A percentile compares a stretch with the other conserved stretches of the same genome.
Conservation (phyloP, 1,139 yeast genomes). For the Magnusiomyces paraingens region DNA sequence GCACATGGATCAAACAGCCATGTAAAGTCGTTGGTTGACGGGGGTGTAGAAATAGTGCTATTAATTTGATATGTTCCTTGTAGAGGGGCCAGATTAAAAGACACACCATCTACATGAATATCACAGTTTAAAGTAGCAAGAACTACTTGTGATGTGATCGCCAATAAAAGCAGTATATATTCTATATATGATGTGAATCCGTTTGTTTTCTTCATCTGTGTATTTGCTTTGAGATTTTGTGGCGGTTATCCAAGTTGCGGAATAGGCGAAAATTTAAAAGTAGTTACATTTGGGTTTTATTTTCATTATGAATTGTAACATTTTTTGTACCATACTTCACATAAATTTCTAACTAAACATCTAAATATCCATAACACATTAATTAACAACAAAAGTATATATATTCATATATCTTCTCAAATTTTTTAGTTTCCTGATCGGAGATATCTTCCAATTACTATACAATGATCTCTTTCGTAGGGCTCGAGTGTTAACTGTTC, state of each 20-base stretch:
- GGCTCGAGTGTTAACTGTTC: conserved; percentile 99
- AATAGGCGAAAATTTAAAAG: too few relatives aligned
- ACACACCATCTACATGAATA: conserved; percentile 38
- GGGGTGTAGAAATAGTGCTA: conserved; percentile 52
- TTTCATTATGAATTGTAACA: too few relatives aligned
- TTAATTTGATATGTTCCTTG: conserved; percentile 1
- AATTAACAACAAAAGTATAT: background rate
- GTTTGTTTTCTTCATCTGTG: too few relatives aligned
- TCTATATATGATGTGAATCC: too few relatives aligned
- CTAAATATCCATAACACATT: too few relatives aligned
- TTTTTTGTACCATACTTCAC: too few relatives aligned
- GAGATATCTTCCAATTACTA: conserved; percentile 93
- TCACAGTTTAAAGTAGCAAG: conserved; percentile 43
- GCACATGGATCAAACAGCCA: conserved; percentile 75
- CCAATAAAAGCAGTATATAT: too few relatives aligned
- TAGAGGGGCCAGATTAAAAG: conserved; percentile 39
- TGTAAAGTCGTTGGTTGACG: conserved; percentile 52
- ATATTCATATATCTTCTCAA: background rate
- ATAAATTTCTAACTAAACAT: too few relatives aligned
- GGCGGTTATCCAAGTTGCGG: too few relatives aligned
- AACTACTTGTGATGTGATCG: background rate
- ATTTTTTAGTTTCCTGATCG: conserved; percentile 51
- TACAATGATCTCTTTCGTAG: conserved; percentile 99
- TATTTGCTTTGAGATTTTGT: too few relatives aligned
- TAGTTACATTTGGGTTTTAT: too few relatives aligned